These are phyloP conservation scores for Musa balbisiana DNA, from an alignment of 202 grass and related monocot genomes.

Conservation along the genomic window DNA sequence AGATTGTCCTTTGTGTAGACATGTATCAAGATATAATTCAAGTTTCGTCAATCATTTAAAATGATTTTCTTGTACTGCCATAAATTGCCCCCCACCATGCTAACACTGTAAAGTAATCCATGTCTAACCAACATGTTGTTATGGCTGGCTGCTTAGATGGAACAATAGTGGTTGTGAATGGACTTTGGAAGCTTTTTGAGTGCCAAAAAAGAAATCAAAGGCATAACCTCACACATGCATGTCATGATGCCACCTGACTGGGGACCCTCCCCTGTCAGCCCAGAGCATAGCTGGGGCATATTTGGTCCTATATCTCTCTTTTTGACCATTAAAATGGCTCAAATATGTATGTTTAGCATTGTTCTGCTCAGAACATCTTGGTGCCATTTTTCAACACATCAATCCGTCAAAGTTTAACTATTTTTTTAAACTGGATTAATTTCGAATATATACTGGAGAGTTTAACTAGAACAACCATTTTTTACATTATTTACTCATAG, in stretches of 20 bases:
- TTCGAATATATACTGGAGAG: neutral
- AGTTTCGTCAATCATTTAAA: no score
- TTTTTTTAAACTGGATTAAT: neutral
- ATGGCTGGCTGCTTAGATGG: neutral
- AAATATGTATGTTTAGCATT: no score
- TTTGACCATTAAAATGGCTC: neutral
- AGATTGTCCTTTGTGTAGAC: no score
- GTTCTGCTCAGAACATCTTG: no score
- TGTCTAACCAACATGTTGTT: neutral
- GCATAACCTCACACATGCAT: neutral
- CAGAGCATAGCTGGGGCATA: neutral
- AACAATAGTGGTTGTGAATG: neutral
- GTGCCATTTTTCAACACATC: neutral
- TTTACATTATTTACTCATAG: neutral
- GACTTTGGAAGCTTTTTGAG: no score
- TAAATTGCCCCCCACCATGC: no score
- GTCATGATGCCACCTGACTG: neutral
- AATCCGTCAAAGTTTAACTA: neutral
- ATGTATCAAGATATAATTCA: no score
- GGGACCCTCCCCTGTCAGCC: neutral
- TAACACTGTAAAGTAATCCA: no score
- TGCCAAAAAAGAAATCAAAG: neutral
- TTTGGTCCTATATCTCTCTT: neutral
- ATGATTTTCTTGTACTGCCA: no score
- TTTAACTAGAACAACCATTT: neutral